phyloP scores from a whole-genome alignment of 176 grass and related monocot species.

The Oropetium thomaeum region DNA sequence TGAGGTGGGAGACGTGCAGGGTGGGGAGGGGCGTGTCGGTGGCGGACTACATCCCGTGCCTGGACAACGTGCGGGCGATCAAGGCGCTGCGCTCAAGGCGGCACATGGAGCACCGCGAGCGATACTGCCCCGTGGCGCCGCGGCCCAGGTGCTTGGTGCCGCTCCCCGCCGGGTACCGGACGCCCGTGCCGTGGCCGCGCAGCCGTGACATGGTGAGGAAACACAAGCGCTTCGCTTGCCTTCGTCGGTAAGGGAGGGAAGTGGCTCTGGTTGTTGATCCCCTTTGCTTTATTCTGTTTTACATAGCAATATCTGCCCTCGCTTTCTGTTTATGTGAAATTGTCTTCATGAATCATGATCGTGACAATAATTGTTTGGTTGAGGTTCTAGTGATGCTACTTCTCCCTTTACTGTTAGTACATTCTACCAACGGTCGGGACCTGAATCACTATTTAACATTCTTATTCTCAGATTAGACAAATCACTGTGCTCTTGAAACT shows the following conservation, averaged over 20 bases:
- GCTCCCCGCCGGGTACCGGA: conserved; percentile 53
- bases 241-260: conserved; percentile 37
- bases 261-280: conserved; percentile 1
- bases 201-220: conserved; percentile 96
- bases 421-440: neutral
- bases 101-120: conserved; percentile 94
- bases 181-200: conserved; percentile 71
- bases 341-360: neutral
- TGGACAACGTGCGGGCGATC: conserved; percentile 91
- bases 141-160: conserved; percentile 60
- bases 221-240: conserved; percentile 36
- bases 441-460: neutral
- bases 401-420: neutral
- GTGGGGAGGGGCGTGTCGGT: conserved; percentile 53
- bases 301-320: neutral
- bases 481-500: neutral
- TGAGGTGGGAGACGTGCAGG: conserved; percentile 68
- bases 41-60: conserved; percentile 92
- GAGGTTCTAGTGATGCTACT: neutral
- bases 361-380: neutral
- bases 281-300: neutral
- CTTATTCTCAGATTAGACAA: neutral
- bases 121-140: conserved; percentile 61
- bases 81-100: conserved; percentile 73
- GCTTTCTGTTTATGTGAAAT: neutral